phyloP scores from a whole-genome alignment of 805 yeast genomes.

The Nakazawaea anatomiae region DNA sequence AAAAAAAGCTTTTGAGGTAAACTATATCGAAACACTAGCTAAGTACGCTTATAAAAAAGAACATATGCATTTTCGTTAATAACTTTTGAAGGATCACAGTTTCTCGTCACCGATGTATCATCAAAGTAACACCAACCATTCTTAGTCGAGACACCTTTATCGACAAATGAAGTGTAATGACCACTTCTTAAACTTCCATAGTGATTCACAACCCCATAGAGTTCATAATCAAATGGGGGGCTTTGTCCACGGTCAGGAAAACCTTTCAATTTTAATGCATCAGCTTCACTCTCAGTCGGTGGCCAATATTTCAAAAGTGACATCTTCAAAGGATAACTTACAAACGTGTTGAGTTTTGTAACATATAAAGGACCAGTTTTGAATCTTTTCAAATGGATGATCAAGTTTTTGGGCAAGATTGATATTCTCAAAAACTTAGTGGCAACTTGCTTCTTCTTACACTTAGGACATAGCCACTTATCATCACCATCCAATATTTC shows the following conservation, averaged over 20 bases:
- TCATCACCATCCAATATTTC: conserved; percentile 75
- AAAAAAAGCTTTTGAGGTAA: too few species aligned
- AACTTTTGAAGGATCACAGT: conserved; percentile 45
- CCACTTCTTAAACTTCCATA: conserved; percentile 80
- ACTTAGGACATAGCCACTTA: conserved; percentile 78
- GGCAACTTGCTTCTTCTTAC: conserved; percentile 58
- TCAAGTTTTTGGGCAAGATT: conserved; percentile 68
- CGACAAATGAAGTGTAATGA: conserved; percentile 79
- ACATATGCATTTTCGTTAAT: conserved; percentile 78
- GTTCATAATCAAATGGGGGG: conserved; percentile 73
- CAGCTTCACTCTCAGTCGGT: conserved; percentile 31
- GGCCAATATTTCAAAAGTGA: conserved; percentile 73
- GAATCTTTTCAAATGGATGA: conserved; percentile 84
- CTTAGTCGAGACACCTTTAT: conserved; percentile 36
- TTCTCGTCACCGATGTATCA: conserved; percentile 60
- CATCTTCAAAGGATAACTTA: conserved; percentile 57
- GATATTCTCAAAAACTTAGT: conserved; percentile 69
- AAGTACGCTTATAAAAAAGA: conserved; percentile 58
- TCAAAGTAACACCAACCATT: conserved; percentile 80
- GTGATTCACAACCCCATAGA: conserved; percentile 82
- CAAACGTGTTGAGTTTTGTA: conserved; percentile 57
- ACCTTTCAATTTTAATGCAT: conserved; percentile 30
- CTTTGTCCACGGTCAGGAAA: conserved; percentile 65
- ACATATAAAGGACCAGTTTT: conserved; percentile 43
- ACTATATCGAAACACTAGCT: neutral